Evolutionary conservation across 176 grass and related monocot species (phyloP).

Genomic region (Oryza officinalis): DNA sequence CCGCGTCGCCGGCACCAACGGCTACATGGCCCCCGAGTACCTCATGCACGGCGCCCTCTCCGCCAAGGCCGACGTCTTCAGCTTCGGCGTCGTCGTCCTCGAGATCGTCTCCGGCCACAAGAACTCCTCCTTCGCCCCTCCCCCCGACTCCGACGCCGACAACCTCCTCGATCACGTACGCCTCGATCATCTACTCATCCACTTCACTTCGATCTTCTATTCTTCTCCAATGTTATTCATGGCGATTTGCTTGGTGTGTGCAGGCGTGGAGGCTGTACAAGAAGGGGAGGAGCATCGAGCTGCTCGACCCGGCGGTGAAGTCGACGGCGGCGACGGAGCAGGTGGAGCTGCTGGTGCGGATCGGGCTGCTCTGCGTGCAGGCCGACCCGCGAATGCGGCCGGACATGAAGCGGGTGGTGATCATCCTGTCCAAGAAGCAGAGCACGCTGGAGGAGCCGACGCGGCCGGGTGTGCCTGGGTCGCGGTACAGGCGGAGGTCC

Average conservation of each 20-base stretch:
- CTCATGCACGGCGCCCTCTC: slow-evolving; percentile 87
- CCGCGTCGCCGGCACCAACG: slow-evolving; percentile 85
- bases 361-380: slow-evolving; percentile 87
- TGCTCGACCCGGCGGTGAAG: slow-evolving; percentile 67
- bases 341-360: slow-evolving; percentile 67
- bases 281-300: slow-evolving; percentile 63
- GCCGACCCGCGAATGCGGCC: slow-evolving; percentile 69
- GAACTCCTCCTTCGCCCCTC: slow-evolving; percentile 64
- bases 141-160: slow-evolving; percentile 46
- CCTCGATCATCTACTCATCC: background rate
- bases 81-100: slow-evolving; percentile 81
- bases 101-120: slow-evolving; percentile 78
- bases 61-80: slow-evolving; percentile 93
- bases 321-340: slow-evolving; percentile 52
- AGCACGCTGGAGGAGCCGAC: slow-evolving; percentile 77
- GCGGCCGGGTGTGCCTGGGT: slow-evolving; percentile 56
- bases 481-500: slow-evolving; percentile 59
- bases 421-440: slow-evolving; percentile 78
- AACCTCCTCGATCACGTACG: slow-evolving; percentile 84
- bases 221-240: background rate
- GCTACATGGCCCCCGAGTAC: slow-evolving; percentile 99
- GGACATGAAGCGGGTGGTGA: slow-evolving; percentile 86
- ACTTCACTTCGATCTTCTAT: background rate
- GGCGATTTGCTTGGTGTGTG: background rate
- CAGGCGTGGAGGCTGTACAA: slow-evolving; percentile 84